Conservation (phyloP, 345 rosid genomes). For the Clausena lansium region DNA sequence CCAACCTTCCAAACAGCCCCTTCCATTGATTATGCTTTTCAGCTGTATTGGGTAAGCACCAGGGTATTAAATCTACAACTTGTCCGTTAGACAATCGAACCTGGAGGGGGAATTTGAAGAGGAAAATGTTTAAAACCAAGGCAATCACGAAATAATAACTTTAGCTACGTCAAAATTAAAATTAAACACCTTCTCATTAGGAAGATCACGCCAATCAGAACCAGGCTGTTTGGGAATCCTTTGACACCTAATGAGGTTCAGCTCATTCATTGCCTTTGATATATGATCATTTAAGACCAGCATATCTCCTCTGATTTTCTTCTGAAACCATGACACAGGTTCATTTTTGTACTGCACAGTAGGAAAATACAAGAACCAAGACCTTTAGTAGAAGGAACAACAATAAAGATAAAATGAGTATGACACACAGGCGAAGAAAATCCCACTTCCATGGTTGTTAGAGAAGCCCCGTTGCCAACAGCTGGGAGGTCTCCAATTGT, state of each 20-base stretch:
- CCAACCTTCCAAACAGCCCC: slow-evolving; percentile 83
- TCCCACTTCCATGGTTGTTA: slow-evolving; percentile 44
- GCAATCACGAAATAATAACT: neutral
- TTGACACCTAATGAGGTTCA: slow-evolving; percentile 69
- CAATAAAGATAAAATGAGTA: neutral
- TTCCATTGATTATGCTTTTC: slow-evolving; percentile 83
- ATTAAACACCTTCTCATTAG: slow-evolving; percentile 56
- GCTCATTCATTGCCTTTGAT: slow-evolving; percentile 77
- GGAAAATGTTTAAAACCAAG: neutral
- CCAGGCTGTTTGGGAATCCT: slow-evolving; percentile 82
- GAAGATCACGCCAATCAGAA: slow-evolving; percentile 93
- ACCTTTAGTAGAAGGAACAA: neutral
- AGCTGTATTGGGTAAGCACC: slow-evolving; percentile 80
- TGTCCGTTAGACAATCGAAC: slow-evolving; percentile 64
- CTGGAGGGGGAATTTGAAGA: slow-evolving; percentile 30
- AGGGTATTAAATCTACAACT: slow-evolving; percentile 64
- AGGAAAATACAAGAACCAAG: neutral
- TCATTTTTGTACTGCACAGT: slow-evolving; percentile 50
- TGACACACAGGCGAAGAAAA: neutral
- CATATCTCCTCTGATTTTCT: slow-evolving; percentile 55
- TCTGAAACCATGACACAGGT: slow-evolving; percentile 84
- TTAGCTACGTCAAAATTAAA: neutral
- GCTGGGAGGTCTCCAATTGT: slow-evolving; percentile 87
- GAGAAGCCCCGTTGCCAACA: slow-evolving; percentile 68
- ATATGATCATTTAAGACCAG: slow-evolving; percentile 64